Percentiles rank a stretch among this genome's conserved stretches.
phyloP scores from a whole-genome alignment of 2,329 filamentous ascomycete species.

The Trichophyton benhamiae region DNA sequence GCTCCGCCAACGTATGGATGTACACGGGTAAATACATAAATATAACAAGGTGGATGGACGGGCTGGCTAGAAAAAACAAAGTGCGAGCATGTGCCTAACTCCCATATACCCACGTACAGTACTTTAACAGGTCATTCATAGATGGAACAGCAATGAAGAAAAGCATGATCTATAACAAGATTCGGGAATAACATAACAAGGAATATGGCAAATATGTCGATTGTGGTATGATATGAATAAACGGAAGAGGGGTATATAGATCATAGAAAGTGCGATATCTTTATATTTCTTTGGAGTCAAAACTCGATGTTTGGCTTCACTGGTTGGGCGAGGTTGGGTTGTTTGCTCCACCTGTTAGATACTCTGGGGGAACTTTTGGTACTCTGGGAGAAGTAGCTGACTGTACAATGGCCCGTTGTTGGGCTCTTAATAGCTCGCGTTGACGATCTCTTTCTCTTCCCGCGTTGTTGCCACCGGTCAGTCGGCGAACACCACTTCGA shows the following conservation, averaged over 20 bases:
- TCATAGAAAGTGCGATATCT: neutral
- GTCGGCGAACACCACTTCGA: slow-evolving; percentile 35
- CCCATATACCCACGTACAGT: neutral
- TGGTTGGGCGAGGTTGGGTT: neutral
- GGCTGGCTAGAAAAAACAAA: neutral
- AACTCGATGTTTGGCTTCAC: neutral
- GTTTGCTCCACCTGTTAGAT: slow-evolving; percentile 25
- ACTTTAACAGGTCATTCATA: neutral
- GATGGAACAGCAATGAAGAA: neutral
- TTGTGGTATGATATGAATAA: neutral
- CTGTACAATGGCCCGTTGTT: slow-evolving; percentile 31
- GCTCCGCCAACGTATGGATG: neutral
- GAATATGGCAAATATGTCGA: neutral
- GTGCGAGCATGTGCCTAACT: neutral
- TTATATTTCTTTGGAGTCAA: neutral
- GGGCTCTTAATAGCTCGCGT: slow-evolving; percentile 31
- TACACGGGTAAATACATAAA: neutral
- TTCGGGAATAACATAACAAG: neutral
- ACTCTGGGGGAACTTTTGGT: slow-evolving; percentile 38
- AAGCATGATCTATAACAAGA: neutral
- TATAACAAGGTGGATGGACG: neutral
- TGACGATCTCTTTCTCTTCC: slow-evolving; percentile 35
- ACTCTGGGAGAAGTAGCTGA: slow-evolving; percentile 29
- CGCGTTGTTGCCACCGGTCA: slow-evolving; percentile 33
- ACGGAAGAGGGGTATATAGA: neutral